Evolutionary conservation across 768 basidiomycete genomes (phyloP).

Genomic region (Podaxis sp.): DNA sequence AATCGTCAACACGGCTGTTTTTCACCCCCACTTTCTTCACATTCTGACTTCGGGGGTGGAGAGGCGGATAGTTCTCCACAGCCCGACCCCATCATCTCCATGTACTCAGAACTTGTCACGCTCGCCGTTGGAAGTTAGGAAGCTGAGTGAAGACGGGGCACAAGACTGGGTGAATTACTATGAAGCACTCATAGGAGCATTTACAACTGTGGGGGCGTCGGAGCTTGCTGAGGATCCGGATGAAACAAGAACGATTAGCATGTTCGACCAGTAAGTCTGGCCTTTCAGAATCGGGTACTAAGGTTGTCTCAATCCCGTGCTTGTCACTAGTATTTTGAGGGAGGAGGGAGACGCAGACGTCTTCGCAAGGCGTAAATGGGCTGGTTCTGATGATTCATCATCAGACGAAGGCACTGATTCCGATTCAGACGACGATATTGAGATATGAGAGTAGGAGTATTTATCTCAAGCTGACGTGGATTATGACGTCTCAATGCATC

Average conservation of each 20-base stretch:
- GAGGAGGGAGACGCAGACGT: conserved; percentile 59
- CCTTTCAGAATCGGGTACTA: neutral
- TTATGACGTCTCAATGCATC: too few relatives aligned
- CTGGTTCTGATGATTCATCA: conserved; percentile 22
- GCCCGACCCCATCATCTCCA: conserved; percentile 55
- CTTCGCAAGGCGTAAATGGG: conserved; percentile 46
- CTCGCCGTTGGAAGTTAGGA: conserved; percentile 50
- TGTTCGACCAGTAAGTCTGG: conserved; percentile 70
- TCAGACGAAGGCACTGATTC: conserved; percentile 27
- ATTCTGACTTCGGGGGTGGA: conserved; percentile 76
- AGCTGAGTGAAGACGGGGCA: conserved; percentile 32
- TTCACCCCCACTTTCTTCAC: conserved; percentile 71
- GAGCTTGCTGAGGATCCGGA: conserved; percentile 27
- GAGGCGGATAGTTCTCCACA: conserved; percentile 65
- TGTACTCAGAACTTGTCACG: conserved; percentile 47
- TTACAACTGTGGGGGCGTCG: conserved; percentile 29
- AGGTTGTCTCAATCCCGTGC: neutral
- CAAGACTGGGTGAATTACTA: conserved; percentile 37
- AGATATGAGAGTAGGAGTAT: neutral
- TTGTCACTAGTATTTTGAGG: conserved; percentile 49
- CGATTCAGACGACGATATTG: conserved; percentile 15
- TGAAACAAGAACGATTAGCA: conserved; percentile 53
- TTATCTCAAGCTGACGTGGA: neutral
- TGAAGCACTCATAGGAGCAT: conserved; percentile 31
- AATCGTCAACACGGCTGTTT: conserved; percentile 71